Percentiles rank a stretch among this genome's conserved stretches.
These are phyloP conservation scores for Sanguinoderma infundibulare DNA, from an alignment of 1,284 basidiomycete species.

Conservation along the genomic window DNA sequence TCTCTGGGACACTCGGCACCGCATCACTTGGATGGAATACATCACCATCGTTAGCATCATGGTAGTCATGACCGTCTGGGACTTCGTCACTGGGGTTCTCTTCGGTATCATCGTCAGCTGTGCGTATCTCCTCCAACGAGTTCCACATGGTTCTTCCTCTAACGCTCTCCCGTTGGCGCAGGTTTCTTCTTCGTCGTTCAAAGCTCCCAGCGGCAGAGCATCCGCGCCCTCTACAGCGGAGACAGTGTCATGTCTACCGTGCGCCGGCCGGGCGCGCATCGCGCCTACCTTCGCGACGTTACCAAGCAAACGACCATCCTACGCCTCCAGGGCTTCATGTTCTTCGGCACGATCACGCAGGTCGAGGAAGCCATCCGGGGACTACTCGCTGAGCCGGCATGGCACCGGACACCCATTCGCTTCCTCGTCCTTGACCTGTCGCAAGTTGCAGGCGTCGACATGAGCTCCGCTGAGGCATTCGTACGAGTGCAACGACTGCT, in stretches of 20 bases:
- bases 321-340: slow-evolving; percentile 91
- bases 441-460: slow-evolving; percentile 89
- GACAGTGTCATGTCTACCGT: slow-evolving; percentile 90
- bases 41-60: slow-evolving; percentile 83
- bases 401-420: slow-evolving; percentile 83
- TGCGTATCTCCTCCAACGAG: slow-evolving; percentile 40
- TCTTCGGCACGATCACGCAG: slow-evolving; percentile 93
- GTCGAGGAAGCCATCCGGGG: slow-evolving; percentile 84
- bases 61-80: slow-evolving; percentile 91
- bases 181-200: slow-evolving; percentile 97
- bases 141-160: neutral
- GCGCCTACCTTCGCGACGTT: slow-evolving; percentile 89
- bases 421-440: slow-evolving; percentile 90
- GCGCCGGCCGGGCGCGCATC: slow-evolving; percentile 85
- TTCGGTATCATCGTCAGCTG: slow-evolving; percentile 93
- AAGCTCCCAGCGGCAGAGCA: slow-evolving; percentile 84
- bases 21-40: slow-evolving; percentile 82
- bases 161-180: slow-evolving; percentile 29
- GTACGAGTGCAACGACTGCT: slow-evolving; percentile 89
- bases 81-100: slow-evolving; percentile 93
- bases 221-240: slow-evolving; percentile 81
- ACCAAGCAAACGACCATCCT: slow-evolving; percentile 92
- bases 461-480: slow-evolving; percentile 95
- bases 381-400: slow-evolving; percentile 76
- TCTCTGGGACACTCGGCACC: slow-evolving; percentile 92